Base-by-base conservation (phyloP, 2,329 filamentous ascomycete genomes). In the Penicillium expansum region DNA sequence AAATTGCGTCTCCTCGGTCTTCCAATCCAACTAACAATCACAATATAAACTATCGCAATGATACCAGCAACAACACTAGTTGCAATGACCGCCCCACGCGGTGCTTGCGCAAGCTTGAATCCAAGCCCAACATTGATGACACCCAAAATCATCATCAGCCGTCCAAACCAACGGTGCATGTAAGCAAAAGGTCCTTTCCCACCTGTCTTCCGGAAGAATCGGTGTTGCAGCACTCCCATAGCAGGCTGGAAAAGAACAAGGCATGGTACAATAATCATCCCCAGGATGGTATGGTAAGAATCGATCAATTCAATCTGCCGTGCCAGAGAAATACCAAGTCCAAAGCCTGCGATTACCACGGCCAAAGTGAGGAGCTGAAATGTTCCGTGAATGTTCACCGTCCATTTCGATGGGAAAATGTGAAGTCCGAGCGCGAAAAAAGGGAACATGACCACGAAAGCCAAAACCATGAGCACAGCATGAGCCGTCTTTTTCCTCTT, bases 71-170 rank as follows among this genome's bases (percentile, higher is more conserved):
- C 68, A 8, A 83, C 77, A 3, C 74, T 72, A 60, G 83, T 84
- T 0, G 74, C 80, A 59, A 83, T 80, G 7, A 76, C 69, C 0
- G 71, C 72, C 14, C 67, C 66, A 1, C 54, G 60, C 4, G 66
- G 67, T 16, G 67, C 67, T 22, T 76, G 72, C 3, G 80, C 78
- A 18, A 82, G 70, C 56, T 72, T 69, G 37, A 84, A 76, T 0
- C 83, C 83, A 1, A 85, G 68, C 0, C 82, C 83, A n/a, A 80
- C 83, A 63, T 84, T 85, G 66, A 85, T 74, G 55, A 84, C 80
- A 3, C 80, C 83, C 0, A 84, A 69, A 0, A 77, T 72, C 13
- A 85, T 77, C 22, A 79, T 72, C 29, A 74, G 62, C 5, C 83
- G 76, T 18, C 83, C 83, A 27, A 83, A 64, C 83, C 83, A 85